Base-by-base conservation (phyloP, 1,284 basidiomycete genomes). In the Ustilago shanxiensis region DNA sequence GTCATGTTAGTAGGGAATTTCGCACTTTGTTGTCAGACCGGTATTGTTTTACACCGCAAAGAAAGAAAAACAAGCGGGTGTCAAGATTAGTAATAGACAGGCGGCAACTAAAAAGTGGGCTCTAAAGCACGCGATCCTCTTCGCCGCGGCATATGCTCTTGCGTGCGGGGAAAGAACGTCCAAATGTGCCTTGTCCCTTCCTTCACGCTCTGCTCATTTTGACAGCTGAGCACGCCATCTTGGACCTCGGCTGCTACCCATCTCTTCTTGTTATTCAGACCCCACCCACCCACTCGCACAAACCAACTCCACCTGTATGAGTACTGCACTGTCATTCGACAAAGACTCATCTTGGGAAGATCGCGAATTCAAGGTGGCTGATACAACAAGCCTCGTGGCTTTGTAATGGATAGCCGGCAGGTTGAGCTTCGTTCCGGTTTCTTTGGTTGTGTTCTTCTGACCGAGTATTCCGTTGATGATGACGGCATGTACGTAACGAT, bases 111-210 rank as follows among this genome's bases (percentile, higher is more conserved):
- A 54, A n/a, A 49, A 16, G 62, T 66, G 68, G 61, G 39, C n/a
- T n/a, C n/a, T n/a, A 20, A 66, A 72, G 69, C 69, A 72, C 69
- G 69, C 60, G 69, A 72, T 70, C 39, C 29, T n/a, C 33, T 51
- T 45, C 11, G 20, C 37, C 37, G 41, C n/a, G 41, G 41, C n/a
- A 18, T 5, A 9, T n/a, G 41, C 18, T n/a, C 41, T 44, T 44
- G 41, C 37, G 37, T 39, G 37, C 37, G 47, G 44, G 68, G 63
- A 60, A 51, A 72, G 11, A 10, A 60, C n/a, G 69, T 72, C 69
- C 41, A 66, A 59, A 24, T 66, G 60, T 33, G 69, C 69, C 55
- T 33, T 7, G 7, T 37, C 14, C 7, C 13, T 16, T 8, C 13
- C 14, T 16, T 37, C 31, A 33, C 11, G 7, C 14, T 39, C 18